Evolutionary conservation across 805 yeast species (phyloP), one percentile per base, ranked within the genome.

Genomic region (Lipomyces anomalus): DNA sequence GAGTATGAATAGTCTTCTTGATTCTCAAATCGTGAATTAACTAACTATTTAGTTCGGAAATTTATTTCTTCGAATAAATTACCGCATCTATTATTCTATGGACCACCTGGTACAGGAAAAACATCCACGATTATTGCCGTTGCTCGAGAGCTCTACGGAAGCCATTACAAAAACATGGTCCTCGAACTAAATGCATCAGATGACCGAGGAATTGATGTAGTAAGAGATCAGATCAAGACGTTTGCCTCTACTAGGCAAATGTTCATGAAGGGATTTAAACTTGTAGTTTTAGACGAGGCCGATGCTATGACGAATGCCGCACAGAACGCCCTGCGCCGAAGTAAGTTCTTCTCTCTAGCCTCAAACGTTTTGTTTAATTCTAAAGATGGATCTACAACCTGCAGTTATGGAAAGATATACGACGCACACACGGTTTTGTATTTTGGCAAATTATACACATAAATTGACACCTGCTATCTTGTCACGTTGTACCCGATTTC

Each of bases 241-340:
- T 92, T 92, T 69, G 98, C 98, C 7, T 79, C 90, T 24, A 92
- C 98, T 1, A 80, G 87, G 73, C 98, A 92, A 64, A 90, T 92
- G 43, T 92, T 90, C 66, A 45, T 62, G 96, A 96, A 0, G 96
- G 97, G 97, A 4, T 92, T 86, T 67, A 92, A 92, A 63, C 79
- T 92, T 57, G 83, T 92, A 53, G 85, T 92, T 36, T 68, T 92
- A 44, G 97, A 89, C 69, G 97, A 89, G 64, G 97, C 97, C 1
- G 97, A 92, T 64, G 86, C 95, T 11, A 92, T 92, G 97, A 92
- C 98, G 4, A 76, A 86, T 29, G 96, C 87, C 57, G 98, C 98
- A 0, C 98, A 92, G 62, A 79, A 88, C 46, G 98, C 98, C 0
- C 71, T 92, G 53, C 78, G 98, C 68, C 76, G 98, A 66, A 90